Base-by-base conservation (phyloP, 305 asterid species). In the Solanum hybrid region DNA sequence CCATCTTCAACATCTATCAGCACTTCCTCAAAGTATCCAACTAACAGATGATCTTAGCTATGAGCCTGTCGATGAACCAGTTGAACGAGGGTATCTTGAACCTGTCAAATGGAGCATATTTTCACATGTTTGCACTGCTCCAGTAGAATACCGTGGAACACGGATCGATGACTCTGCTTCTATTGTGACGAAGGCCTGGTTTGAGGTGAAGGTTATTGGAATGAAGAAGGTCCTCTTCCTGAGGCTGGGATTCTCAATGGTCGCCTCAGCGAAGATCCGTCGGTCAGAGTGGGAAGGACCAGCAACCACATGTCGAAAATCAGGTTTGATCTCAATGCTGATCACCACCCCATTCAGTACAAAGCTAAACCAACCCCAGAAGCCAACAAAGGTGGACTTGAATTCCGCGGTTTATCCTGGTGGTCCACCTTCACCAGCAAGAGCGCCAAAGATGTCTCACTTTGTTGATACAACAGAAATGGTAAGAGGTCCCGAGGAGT, bases 91-190 rank as follows among this genome's bases (percentile, higher is more conserved):
- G 36, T 97, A 96, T 91, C 93, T 93, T 6, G 98, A 95, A 87
- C 99, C 99, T 3, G 97, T 97, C 79, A 96, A 96, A 88, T 96
- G 99, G 99, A 96, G 98, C 93, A 95, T 94, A 91, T 97, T 97
- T 93, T 97, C 99, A 3, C 99, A 97, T 81, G 92, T 97, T 78
- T 96, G 97, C 93, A 96, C 99, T 11, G 98, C 98, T 22, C 99
- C 99, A 0, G 96, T 97, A 1, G 98, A 97, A 93, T 92, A 95
- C 89, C 95, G 85, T 3, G 99, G 97, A 5, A 90, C 97, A 13
- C 92, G 94, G 15, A 92, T 94, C 12, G 98, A 95, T 27, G 99
- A 95, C 89, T 88, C 97, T 0, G 98, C 99, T 78, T 97, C 96
- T 14, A 96, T 97, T 38, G 95, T 93, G 85, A 95, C 99, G 13